Evolutionary conservation across 2,329 filamentous ascomycete species (phyloP), one percentile per base, ranked within the genome.

Genomic region (Alternaria novae-zelandiae): DNA sequence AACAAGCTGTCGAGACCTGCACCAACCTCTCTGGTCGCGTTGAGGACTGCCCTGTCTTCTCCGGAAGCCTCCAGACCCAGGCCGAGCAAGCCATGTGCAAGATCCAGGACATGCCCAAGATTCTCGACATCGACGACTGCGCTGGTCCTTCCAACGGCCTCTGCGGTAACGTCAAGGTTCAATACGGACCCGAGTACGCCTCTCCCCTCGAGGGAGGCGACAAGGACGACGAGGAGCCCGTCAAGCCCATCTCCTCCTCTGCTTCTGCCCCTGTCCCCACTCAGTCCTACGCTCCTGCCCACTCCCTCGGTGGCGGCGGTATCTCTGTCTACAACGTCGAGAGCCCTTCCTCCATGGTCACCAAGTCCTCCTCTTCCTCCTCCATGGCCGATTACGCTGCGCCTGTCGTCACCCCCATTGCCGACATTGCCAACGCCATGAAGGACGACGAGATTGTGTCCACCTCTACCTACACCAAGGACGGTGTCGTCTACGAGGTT

Each of bases 31-130:
- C 88, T 10, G 94, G 94, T 32, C 74, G 83, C 45, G 88, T 97
- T 49, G 73, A 85, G 46, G 93, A 94, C 78, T 97, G 94, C 82
- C 81, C 87, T 1, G 70, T 96, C 28, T 97, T 97, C 81, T 43
- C 61, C 10, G 28, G 32, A 10, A 21, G 25, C 25, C 83, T 96
- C 59, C 89, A 94, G 77, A 80, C 80, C 56, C 84, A 88, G 25
- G 78, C 80, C 0, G 83, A 85, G 11, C 85, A 86, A 73, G 71
- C 77, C 2, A 71, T 86, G 61, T 97, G 94, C 83, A 83, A 84
- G 54, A 86, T 95, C 74, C 75, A 86, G 1, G 47, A 67, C n/a
- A 65, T 89, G 1, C 90, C 91, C 4, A 65, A 79, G 0, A 69
- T 74, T 0, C 78, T 96, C 20, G 74, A 78, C 1, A 66, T 82